Evolutionary conservation across 345 rosid genomes (phyloP).

Genomic region (Raphanus raphanistrum): DNA sequence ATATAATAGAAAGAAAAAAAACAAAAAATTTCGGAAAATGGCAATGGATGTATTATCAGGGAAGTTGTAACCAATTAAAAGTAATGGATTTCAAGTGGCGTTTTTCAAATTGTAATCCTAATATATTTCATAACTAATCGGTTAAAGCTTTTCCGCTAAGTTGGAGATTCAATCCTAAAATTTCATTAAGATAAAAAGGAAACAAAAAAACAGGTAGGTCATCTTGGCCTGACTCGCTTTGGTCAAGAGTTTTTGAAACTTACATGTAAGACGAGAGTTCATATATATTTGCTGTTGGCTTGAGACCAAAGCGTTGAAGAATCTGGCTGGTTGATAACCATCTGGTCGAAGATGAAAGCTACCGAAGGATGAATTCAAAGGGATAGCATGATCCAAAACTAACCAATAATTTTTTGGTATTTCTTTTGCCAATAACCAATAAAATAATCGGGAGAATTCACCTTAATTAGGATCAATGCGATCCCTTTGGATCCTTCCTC

Average conservation of each 20-base stretch:
- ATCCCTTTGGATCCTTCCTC: conserved; percentile 99
- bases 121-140: background rate
- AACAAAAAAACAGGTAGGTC: background rate
- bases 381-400: conserved; percentile 81
- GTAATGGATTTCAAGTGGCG: background rate
- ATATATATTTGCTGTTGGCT: background rate
- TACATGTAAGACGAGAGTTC: background rate
- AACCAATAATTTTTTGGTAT: conserved; percentile 81
- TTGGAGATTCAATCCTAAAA: background rate
- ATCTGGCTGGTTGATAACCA: background rate
- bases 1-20: background rate
- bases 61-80: background rate
- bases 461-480: conserved; percentile 88
- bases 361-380: conserved; percentile 76
- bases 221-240: conserved; percentile 5
- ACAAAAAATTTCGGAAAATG: background rate
- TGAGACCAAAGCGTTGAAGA: conserved; percentile 4
- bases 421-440: conserved; percentile 54
- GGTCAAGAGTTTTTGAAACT: conserved; percentile 8
- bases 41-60: background rate
- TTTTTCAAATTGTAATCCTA: background rate
- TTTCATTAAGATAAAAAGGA: background rate
- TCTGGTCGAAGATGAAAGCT: conserved; percentile 19
- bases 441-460: background rate
- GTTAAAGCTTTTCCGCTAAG: background rate